phyloP scores from a whole-genome alignment of 805 yeast species.

The Torulaspora indica region DNA sequence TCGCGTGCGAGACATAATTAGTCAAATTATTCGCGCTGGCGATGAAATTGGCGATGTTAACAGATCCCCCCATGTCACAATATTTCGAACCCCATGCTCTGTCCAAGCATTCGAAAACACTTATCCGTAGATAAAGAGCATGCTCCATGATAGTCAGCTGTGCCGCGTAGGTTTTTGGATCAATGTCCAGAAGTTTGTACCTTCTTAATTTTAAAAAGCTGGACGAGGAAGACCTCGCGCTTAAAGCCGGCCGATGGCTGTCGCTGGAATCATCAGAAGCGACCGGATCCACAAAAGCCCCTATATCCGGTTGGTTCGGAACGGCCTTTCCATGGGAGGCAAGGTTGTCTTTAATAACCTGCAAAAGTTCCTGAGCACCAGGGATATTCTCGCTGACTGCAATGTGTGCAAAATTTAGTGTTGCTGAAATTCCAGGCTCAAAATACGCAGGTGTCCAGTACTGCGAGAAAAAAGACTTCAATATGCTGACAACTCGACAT shows the following conservation, averaged over 20 bases:
- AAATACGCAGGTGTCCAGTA: conserved; percentile 66
- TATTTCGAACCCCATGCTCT: conserved; percentile 71
- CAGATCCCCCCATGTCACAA: conserved; percentile 50
- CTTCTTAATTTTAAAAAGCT: conserved; percentile 33
- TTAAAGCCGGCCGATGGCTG: conserved; percentile 1
- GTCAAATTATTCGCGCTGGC: conserved; percentile 75
- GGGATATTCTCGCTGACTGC: conserved; percentile 42
- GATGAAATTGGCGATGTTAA: conserved; percentile 58
- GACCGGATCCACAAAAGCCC: not conserved
- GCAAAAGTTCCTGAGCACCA: conserved; percentile 40
- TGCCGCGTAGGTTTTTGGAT: conserved; percentile 70
- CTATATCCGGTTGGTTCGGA: conserved; percentile 9
- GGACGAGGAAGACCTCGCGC: conserved; percentile 10
- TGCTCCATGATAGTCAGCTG: conserved; percentile 81
- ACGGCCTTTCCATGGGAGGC: conserved; percentile 11
- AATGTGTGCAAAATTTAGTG: conserved; percentile 41
- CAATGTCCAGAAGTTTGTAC: conserved; percentile 59
- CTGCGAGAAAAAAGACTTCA: conserved; percentile 60
- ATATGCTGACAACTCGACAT: conserved; percentile 56
- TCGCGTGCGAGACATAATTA: conserved; percentile 72
- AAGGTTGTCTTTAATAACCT: conserved; percentile 38
- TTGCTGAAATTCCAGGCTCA: conserved; percentile 40
- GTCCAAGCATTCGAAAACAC: conserved; percentile 66
- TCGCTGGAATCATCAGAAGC: conserved; percentile 1
- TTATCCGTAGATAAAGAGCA: conserved; percentile 59